Evolutionary conservation across 768 basidiomycete species (phyloP).

Genomic region (Suillus clintonianus): DNA sequence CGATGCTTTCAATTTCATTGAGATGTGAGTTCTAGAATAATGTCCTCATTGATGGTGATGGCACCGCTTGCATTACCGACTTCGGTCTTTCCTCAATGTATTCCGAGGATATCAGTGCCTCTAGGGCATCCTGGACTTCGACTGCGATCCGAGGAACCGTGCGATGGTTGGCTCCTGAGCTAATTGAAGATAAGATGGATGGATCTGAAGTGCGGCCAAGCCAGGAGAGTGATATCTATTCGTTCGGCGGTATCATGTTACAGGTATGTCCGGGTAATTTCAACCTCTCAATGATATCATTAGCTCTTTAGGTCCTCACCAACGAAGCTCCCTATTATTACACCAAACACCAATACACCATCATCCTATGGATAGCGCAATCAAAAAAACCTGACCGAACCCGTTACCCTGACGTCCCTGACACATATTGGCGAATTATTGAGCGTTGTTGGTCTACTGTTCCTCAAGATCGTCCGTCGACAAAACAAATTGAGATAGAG

Average conservation of each 20-base stretch:
- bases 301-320: background rate
- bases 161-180: conserved; percentile 9
- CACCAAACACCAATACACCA: background rate
- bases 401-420: background rate
- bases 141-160: background rate
- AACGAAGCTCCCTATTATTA: background rate
- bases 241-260: conserved; percentile 40
- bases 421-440: background rate
- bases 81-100: conserved; percentile 3
- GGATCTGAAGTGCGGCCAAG: background rate
- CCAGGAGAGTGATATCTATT: conserved; percentile 40
- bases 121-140: background rate
- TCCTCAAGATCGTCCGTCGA: background rate
- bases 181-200: background rate
- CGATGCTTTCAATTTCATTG: background rate
- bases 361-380: background rate
- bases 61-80: background rate
- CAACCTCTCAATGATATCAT: conserved; percentile 26
- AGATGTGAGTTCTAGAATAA: background rate
- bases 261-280: conserved; percentile 10
- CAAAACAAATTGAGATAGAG: background rate
- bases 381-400: background rate
- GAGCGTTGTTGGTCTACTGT: background rate
- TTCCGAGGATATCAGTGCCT: background rate
- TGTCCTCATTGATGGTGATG: conserved; percentile 7